These are phyloP conservation scores for Carex pumila DNA, from an alignment of 176 grass and related monocot species.

Conservation along the genomic window DNA sequence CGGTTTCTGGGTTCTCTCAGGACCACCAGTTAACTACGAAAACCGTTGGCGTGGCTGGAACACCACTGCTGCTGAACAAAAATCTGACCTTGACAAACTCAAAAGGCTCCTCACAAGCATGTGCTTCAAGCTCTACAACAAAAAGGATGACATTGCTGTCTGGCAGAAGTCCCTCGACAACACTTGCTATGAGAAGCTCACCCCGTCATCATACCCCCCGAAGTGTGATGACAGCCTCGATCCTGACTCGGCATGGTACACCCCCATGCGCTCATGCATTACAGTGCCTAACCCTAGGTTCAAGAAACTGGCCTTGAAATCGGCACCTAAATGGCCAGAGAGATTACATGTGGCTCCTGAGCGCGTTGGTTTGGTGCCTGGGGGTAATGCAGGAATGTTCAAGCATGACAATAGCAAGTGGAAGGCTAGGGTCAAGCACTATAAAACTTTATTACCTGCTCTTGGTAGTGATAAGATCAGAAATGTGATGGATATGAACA, in stretches of 20 bases:
- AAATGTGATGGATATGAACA: conserved; percentile 96
- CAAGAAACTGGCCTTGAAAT: conserved; percentile 42
- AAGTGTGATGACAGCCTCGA: conserved; percentile 92
- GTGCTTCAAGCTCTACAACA: conserved; percentile 84
- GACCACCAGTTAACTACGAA: conserved; percentile 93
- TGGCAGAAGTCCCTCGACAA: conserved; percentile 66
- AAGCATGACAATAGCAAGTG: conserved; percentile 74
- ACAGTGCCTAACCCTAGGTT: conserved; percentile 41
- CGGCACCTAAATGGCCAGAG: conserved; percentile 73
- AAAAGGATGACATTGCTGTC: conserved; percentile 87
- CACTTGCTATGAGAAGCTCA: conserved; percentile 71
- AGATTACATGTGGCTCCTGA: conserved; percentile 49
- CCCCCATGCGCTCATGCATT: conserved; percentile 73
- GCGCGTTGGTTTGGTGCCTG: conserved; percentile 53
- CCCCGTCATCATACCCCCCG: conserved; percentile 42
- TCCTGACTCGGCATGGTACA: conserved; percentile 80
- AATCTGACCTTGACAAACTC: conserved; percentile 56
- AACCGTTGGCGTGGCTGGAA: conserved; percentile 96
- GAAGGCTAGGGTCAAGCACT: conserved; percentile 64
- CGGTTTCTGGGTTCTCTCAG: conserved; percentile 87
- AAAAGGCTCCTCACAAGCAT: conserved; percentile 58
- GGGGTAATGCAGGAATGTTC: conserved; percentile 44
- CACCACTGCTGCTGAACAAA: conserved; percentile 77
- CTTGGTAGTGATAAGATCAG: conserved; percentile 63
- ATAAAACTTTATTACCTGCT: conserved; percentile 54